Evolutionary conservation across 140 eudicot species (phyloP), one percentile per base, ranked within the genome.

Genomic region (Ambrosia hybrid): DNA sequence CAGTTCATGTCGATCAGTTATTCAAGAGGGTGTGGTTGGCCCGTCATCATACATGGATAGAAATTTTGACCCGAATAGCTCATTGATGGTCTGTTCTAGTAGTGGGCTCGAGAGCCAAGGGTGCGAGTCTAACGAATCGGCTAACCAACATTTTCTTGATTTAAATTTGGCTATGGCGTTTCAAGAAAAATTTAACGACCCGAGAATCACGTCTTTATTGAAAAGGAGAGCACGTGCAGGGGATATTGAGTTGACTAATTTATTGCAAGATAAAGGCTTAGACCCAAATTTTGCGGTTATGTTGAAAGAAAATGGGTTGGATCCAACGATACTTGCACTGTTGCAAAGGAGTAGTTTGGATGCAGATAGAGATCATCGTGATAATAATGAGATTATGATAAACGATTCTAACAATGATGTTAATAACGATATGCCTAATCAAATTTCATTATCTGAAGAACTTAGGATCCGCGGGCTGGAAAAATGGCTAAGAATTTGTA

Each of bases 341-440:
- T 83, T 93, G 73, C 98, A 93, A 73, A 80, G 98, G 78, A 90
- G 98, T 80, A 93, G 98, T 83, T 78, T 93, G 82, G 98, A 93
- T 90, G 98, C 98, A 16, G 98, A 93, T 81, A 84, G 98, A 77
- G 97, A 90, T 65, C 98, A 93, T 81, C 86, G 91, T 68, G 98
- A 90, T 59, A 85, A 87, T 79, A 85, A 88, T 37, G 87, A 90
- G 51, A 52, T 80, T 58, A 81, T 84, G 67, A 65, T 90, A 61
- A 65, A 68, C 9, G 93, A 93, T 60, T 81, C 97, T 0, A 86
- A 77, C 59, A 86, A 77, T 59, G 86, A 83, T 79, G 85, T 84
- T 67, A 91, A 83, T 36, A 81, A 73, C 75, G 72, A 77, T 75
- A 78, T 84, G 51, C 96, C 89, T 53, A 93, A 85, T 85, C 93